Conservation (phyloP, 2,329 filamentous ascomycete species). For the Endoconidiophora polonica region DNA sequence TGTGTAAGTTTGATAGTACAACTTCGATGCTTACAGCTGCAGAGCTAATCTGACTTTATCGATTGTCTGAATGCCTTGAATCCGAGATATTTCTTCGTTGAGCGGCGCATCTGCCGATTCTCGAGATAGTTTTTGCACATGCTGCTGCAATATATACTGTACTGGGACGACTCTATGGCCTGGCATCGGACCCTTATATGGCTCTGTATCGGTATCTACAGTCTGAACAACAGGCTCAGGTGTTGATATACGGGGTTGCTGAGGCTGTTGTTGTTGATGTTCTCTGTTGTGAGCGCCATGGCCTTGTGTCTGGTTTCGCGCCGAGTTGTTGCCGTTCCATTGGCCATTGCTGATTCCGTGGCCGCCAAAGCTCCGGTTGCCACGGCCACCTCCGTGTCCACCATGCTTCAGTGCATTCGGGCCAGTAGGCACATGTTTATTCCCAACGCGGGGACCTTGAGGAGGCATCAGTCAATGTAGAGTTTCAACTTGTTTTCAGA, state of each 20-base stretch:
- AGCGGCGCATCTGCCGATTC: constrained; percentile 58
- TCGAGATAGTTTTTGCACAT: constrained; percentile 54
- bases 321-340: background rate
- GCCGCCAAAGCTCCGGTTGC: constrained; percentile 1
- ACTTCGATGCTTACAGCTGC: constrained; percentile 45
- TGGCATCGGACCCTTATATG: constrained; percentile 26
- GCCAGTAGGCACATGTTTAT: constrained; percentile 3
- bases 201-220: constrained; percentile 7
- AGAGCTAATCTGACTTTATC: constrained; percentile 66
- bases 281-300: background rate
- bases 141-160: constrained; percentile 70
- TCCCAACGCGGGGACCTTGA: constrained; percentile 1
- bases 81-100: constrained; percentile 55
- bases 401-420: constrained; percentile 1
- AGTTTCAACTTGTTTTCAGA: no score
- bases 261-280: constrained; percentile 3
- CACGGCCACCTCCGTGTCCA: constrained; percentile 1
- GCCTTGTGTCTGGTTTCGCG: background rate
- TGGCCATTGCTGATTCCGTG: background rate
- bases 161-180: constrained; percentile 33
- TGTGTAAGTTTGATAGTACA: constrained; percentile 10
- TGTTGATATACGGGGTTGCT: background rate
- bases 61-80: constrained; percentile 80
- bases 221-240: constrained; percentile 8
- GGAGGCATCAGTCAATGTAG: background rate